Conservation (phyloP, 148 eudicot species). For the Rhododendron molle region DNA sequence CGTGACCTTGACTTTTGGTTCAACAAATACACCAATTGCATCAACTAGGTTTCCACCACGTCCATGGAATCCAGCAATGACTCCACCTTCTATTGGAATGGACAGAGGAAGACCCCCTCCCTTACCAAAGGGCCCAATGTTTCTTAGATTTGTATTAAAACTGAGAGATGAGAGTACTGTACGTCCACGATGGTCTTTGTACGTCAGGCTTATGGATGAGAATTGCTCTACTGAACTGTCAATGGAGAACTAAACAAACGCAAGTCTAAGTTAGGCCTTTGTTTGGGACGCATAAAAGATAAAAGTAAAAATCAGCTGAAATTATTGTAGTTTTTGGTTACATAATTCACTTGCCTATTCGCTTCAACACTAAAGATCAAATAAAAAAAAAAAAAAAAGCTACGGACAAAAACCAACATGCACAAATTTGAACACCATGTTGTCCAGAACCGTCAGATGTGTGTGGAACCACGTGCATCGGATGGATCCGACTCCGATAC, state of each 20-base stretch:
- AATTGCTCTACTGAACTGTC: too few species aligned
- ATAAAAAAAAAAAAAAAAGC: too few species aligned
- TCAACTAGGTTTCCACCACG: too few species aligned
- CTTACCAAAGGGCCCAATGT: not conserved
- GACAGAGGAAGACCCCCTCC: not conserved
- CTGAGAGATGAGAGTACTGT: not conserved
- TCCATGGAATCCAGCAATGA: not conserved
- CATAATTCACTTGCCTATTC: not conserved
- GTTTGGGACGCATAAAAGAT: too few species aligned
- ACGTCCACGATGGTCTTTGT: not conserved
- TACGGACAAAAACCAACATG: not conserved
- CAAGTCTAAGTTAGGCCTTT: not conserved
- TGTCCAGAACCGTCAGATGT: too few species aligned
- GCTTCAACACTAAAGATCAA: not conserved
- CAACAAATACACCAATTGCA: too few species aligned
- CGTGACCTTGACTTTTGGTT: too few species aligned
- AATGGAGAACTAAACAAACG: too few species aligned
- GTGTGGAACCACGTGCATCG: too few species aligned
- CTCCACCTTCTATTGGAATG: not conserved
- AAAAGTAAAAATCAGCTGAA: too few species aligned
- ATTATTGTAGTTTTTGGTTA: too few species aligned
- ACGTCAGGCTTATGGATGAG: not conserved
- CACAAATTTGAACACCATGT: too few species aligned
- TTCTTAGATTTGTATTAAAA: not conserved
- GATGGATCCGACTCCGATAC: not conserved